These are phyloP conservation scores for Geotrichum aggregatum DNA, from an alignment of 1,139 yeast genomes.

Conservation along the genomic window DNA sequence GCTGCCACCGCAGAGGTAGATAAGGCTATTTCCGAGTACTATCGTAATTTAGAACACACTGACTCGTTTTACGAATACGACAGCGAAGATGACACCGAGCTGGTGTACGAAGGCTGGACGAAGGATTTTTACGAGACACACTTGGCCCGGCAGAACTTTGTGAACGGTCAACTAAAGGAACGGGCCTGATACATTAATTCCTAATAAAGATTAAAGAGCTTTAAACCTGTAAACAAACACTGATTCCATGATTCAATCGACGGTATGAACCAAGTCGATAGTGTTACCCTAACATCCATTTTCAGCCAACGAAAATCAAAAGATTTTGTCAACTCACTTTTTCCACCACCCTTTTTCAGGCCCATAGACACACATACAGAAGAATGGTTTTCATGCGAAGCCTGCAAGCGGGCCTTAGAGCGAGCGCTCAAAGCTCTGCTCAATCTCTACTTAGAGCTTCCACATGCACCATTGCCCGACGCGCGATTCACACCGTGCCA, in stretches of 20 bases:
- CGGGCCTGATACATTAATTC: too few species aligned
- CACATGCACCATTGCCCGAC: background rate
- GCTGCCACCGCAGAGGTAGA: background rate
- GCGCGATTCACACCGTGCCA: slow-evolving; percentile 62
- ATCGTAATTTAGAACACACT: background rate
- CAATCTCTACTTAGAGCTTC: background rate
- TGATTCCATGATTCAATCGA: too few species aligned
- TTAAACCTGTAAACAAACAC: too few species aligned
- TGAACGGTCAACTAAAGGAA: background rate
- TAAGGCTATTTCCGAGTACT: background rate
- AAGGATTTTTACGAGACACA: slow-evolving; percentile 19
- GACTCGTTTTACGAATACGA: slow-evolving; percentile 2
- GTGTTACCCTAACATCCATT: background rate
- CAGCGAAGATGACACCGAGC: slow-evolving; percentile 1
- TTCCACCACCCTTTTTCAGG: slow-evolving; percentile 1
- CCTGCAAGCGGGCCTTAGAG: slow-evolving; percentile 1
- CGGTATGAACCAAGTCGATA: too few species aligned
- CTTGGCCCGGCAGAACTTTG: background rate
- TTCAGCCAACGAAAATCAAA: slow-evolving; percentile 8
- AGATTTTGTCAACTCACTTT: background rate
- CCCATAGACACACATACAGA: background rate
- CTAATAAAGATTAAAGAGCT: too few species aligned
- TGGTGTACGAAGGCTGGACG: slow-evolving; percentile 31
- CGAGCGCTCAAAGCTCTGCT: background rate
- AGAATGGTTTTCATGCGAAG: slow-evolving; percentile 5